phyloP scores from a whole-genome alignment of 228 moss, liverwort and hornwort genomes.

The Sphagnum fallax region DNA sequence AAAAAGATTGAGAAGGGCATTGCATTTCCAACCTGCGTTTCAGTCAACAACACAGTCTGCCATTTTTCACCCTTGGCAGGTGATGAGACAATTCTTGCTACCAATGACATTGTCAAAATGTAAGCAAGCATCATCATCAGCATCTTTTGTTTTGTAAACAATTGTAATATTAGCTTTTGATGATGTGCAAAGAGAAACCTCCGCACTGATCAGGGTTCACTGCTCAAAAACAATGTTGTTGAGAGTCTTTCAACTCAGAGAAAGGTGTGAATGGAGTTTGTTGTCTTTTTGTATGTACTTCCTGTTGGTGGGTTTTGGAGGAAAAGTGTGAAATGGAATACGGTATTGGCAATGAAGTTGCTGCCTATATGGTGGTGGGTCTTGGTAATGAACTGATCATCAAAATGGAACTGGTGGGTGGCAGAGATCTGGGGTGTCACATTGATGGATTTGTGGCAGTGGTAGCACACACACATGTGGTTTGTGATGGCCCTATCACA shows the following conservation, averaged over 20 bases:
- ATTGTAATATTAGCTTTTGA: neutral
- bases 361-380: too few species aligned
- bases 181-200: neutral
- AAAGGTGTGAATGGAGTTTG: too few species aligned
- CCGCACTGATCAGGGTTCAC: too few species aligned
- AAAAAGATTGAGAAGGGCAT: slow-evolving; percentile 85
- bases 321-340: neutral
- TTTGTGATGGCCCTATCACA: slow-evolving; percentile 82
- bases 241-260: too few species aligned
- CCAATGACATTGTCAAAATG: slow-evolving; percentile 67
- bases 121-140: slow-evolving; percentile 14
- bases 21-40: slow-evolving; percentile 82
- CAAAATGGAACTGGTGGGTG: neutral
- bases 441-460: slow-evolving; percentile 97
- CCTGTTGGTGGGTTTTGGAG: too few species aligned
- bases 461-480: slow-evolving; percentile 88
- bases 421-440: slow-evolving; percentile 95
- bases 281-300: too few species aligned
- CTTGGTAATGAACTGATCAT: too few species aligned
- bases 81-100: slow-evolving; percentile 46
- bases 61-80: slow-evolving; percentile 80
- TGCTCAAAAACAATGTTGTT: too few species aligned
- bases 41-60: slow-evolving; percentile 75
- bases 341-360: too few species aligned
- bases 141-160: neutral